These are phyloP conservation scores for Corchorus capsularis DNA, from an alignment of 345 rosid genomes.

Conservation along the genomic window DNA sequence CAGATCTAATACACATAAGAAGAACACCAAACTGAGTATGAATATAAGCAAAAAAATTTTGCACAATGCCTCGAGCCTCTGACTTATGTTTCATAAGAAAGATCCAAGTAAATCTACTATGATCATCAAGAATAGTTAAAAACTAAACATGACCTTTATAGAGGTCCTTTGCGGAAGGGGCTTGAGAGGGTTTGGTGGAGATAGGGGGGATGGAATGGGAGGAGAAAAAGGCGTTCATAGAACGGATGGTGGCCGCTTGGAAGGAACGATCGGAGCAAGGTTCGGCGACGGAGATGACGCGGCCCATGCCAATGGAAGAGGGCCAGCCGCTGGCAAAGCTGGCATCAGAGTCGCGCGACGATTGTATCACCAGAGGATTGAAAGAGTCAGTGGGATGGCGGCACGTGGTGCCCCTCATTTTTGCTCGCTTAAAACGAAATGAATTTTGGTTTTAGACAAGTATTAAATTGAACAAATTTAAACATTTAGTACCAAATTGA, in stretches of 20 bases:
- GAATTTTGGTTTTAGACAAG: no score
- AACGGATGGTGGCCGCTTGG: constrained; percentile 56
- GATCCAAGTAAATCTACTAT: no score
- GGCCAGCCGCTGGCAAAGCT: constrained; percentile 91
- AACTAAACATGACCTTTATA: no score
- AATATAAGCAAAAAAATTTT: no score
- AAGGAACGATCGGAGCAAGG: constrained; percentile 52
- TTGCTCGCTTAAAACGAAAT: not conserved
- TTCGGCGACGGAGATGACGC: constrained; percentile 44
- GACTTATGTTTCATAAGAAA: no score
- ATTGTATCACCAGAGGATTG: constrained; percentile 27
- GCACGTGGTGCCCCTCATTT: constrained; percentile 41
- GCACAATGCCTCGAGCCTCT: no score
- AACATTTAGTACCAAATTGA: no score
- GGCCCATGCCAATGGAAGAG: constrained; percentile 64
- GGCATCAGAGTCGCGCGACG: constrained; percentile 85
- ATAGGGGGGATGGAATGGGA: constrained; percentile 47
- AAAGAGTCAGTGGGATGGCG: constrained; percentile 28
- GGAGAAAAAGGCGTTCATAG: constrained; percentile 66
- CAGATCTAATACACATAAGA: no score
- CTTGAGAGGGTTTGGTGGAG: constrained; percentile 41
- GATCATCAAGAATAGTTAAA: no score
- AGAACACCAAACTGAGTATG: no score
- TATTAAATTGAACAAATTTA: no score
- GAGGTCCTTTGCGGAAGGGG: constrained; percentile 67